Conservation (phyloP, 2,329 filamentous ascomycete species). For the Macrophomina phaseolina region DNA sequence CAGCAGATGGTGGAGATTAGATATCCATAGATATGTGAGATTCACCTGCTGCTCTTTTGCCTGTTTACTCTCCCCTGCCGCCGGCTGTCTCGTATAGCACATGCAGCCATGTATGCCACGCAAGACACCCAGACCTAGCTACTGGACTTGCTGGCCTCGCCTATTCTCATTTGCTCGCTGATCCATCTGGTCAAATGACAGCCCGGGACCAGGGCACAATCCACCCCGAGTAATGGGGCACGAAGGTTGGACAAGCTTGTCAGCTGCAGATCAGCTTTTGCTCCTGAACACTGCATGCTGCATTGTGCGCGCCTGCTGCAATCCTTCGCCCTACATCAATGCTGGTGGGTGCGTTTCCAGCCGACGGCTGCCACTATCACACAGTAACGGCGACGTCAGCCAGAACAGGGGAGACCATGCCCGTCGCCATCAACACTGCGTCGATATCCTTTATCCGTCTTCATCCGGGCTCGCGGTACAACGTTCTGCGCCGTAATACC, state of each 20-base stretch:
- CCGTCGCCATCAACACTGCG: background rate
- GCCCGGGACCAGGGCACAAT: background rate
- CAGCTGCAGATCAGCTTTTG: background rate
- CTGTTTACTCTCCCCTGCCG: background rate
- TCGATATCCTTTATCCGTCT: background rate
- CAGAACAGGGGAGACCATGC: background rate
- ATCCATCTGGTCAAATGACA: background rate
- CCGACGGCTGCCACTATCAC: background rate
- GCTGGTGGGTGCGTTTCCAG: background rate
- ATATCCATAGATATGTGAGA: slow-evolving; percentile 9
- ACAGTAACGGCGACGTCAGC: background rate
- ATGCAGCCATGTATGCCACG: slow-evolving; percentile 3
- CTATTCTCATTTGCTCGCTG: background rate
- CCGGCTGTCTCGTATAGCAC: background rate
- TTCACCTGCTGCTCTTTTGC: background rate
- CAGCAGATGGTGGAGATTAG: slow-evolving; percentile 14
- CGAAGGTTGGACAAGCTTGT: background rate
- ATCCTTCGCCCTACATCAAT: background rate
- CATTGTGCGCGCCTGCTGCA: background rate
- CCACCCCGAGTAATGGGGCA: slow-evolving; percentile 1
- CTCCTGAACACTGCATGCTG: slow-evolving; percentile 14
- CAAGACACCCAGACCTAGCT: background rate
- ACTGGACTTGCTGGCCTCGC: background rate
- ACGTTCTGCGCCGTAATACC: background rate
- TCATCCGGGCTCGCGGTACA: background rate